phyloP scores from a whole-genome alignment of 257 asterid genomes.

The Solanum bulbocastanum region DNA sequence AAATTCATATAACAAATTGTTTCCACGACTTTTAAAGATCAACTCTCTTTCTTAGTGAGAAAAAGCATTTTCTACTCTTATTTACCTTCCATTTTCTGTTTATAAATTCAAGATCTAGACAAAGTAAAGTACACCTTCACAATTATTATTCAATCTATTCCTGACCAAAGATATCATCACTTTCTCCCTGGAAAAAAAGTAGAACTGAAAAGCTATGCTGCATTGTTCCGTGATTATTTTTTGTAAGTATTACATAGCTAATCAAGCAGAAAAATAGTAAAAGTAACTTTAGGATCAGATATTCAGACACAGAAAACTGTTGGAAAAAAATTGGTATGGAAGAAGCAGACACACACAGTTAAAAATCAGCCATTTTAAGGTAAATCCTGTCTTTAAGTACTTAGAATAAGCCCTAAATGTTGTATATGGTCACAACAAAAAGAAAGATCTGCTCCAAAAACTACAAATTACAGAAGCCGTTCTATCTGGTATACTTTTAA shows the following conservation, averaged over 20 bases:
- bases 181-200: not conserved
- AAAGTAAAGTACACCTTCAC: not conserved
- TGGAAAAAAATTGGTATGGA: not conserved
- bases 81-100: not conserved
- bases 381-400: not conserved
- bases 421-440: not conserved
- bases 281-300: not conserved
- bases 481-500: not conserved
- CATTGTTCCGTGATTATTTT: not conserved
- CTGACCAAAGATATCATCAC: not conserved
- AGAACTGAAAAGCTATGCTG: not conserved
- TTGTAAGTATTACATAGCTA: not conserved
- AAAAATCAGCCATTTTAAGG: not conserved
- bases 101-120: not conserved
- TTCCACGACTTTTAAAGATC: not conserved
- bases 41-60: not conserved
- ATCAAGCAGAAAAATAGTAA: not conserved
- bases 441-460: not conserved
- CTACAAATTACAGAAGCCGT: not conserved
- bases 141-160: not conserved
- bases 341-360: not conserved
- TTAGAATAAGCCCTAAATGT: not conserved
- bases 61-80: not conserved
- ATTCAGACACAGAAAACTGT: not conserved
- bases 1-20: not conserved